phyloP scores from a whole-genome alignment of 352 stramenopile species.

The Phytophthora pseudosyringae region DNA sequence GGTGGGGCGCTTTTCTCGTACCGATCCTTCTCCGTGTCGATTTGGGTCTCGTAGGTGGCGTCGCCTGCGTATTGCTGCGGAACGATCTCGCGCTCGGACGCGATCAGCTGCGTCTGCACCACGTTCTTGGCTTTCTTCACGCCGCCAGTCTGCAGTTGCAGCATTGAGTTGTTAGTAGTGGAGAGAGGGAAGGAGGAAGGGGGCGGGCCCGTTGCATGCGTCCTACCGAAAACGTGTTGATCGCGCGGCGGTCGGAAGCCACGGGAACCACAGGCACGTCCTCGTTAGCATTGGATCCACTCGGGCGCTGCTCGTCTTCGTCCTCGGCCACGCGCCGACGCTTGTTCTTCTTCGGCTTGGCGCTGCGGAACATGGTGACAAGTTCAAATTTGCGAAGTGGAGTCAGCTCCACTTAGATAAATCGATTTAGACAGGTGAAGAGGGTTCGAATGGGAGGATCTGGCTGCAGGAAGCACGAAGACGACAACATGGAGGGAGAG shows the following conservation, averaged over 20 bases:
- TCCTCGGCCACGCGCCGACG: constrained; percentile 46
- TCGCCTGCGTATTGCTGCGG: constrained; percentile 82
- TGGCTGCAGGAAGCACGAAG: no score
- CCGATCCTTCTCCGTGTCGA: constrained; percentile 83
- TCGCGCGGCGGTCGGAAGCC: constrained; percentile 7
- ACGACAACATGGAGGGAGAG: no score
- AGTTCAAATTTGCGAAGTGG: constrained; percentile 6
- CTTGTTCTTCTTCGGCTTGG: constrained; percentile 61
- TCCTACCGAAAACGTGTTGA: constrained; percentile 29
- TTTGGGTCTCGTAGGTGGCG: constrained; percentile 85
- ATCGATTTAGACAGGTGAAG: constrained; percentile 19
- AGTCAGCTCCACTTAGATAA: constrained; percentile 5
- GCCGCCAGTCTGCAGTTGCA: constrained; percentile 46
- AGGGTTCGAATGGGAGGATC: no score
- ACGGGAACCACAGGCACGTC: constrained; percentile 14
- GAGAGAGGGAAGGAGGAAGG: background rate
- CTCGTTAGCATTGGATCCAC: background rate
- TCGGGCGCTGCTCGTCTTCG: constrained; percentile 30
- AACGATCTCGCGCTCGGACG: constrained; percentile 79
- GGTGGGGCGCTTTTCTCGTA: constrained; percentile 10
- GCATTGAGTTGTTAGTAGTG: background rate
- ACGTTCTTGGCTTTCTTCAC: constrained; percentile 69
- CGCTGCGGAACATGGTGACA: constrained; percentile 45
- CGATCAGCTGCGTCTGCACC: constrained; percentile 61
- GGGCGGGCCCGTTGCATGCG: background rate